These are phyloP conservation scores for Trichomonas gallinae DNA, from an alignment of 208 protist genomes.

Conservation along the genomic window DNA sequence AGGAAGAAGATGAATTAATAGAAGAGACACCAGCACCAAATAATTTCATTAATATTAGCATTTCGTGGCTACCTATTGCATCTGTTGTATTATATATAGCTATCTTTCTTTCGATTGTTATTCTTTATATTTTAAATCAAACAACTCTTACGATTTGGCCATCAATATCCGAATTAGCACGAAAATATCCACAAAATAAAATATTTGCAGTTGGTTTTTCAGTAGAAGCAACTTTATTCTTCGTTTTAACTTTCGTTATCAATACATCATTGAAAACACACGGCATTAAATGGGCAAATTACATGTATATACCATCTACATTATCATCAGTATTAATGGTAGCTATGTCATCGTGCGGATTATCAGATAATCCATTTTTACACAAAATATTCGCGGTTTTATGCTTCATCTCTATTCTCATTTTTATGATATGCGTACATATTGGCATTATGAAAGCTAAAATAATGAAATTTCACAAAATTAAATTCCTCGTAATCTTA, in stretches of 20 bases:
- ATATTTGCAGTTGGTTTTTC: not conserved
- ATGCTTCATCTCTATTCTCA: not conserved
- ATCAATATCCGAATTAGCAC: not conserved
- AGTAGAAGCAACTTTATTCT: not conserved
- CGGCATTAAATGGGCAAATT: not conserved
- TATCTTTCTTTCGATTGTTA: not conserved
- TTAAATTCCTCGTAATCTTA: not conserved
- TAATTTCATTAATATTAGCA: not conserved
- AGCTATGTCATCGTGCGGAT: not conserved
- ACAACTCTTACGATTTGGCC: too few relatives aligned
- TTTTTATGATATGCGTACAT: not conserved
- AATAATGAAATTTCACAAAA: not conserved
- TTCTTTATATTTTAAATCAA: not conserved
- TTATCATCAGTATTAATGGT: not conserved
- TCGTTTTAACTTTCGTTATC: not conserved
- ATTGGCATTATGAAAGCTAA: not conserved
- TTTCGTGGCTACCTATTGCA: not conserved
- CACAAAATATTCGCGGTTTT: not conserved
- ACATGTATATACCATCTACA: not conserved
- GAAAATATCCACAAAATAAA: not conserved
- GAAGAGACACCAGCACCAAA: not conserved
- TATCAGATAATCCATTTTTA: not conserved
- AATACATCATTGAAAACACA: not conserved
- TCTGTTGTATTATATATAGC: not conserved
- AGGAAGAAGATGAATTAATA: not conserved